Evolutionary conservation across 768 basidiomycete genomes (phyloP).

Genomic region (Favolaschia claudopus): DNA sequence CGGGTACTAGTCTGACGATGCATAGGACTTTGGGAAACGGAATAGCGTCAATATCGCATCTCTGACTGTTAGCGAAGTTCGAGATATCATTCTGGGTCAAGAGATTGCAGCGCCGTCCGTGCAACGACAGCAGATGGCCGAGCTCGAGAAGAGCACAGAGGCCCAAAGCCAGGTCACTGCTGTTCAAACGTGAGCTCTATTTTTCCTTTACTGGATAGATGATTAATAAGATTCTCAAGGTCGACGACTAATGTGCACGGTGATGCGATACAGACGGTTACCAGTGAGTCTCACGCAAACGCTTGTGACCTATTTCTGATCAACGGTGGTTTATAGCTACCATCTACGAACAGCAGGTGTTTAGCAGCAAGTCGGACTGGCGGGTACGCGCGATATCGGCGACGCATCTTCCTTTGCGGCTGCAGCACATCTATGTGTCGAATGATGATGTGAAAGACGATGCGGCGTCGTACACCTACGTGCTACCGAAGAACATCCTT

Average conservation of each 20-base stretch:
- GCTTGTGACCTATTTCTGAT: constrained; percentile 10
- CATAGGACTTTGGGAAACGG: constrained; percentile 95
- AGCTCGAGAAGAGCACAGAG: constrained; percentile 95
- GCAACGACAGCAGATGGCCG: constrained; percentile 99
- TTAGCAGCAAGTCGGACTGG: constrained; percentile 99
- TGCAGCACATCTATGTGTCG: constrained; percentile 98
- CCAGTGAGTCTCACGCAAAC: constrained; percentile 61
- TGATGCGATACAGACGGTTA: constrained; percentile 93
- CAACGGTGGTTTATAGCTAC: constrained; percentile 65
- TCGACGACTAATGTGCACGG: constrained; percentile 98
- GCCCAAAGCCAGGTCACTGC: constrained; percentile 96
- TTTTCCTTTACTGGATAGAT: not conserved
- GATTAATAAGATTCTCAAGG: constrained; percentile 40
- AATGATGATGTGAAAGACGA: constrained; percentile 99
- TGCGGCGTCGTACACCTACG: constrained; percentile 92
- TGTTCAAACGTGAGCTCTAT: constrained; percentile 76
- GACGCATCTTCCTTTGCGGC: constrained; percentile 92
- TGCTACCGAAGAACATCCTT: constrained; percentile 96
- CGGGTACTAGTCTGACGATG: constrained; percentile 10
- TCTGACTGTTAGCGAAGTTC: constrained; percentile 93
- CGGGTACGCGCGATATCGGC: constrained; percentile 97
- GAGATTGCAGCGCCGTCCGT: constrained; percentile 96
- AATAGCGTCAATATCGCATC: constrained; percentile 99
- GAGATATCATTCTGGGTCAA: constrained; percentile 98
- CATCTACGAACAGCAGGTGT: constrained; percentile 98